These are phyloP conservation scores for Bocquillonia castaneifolia DNA, from an alignment of 441 rosid genomes.

Conservation along the genomic window DNA sequence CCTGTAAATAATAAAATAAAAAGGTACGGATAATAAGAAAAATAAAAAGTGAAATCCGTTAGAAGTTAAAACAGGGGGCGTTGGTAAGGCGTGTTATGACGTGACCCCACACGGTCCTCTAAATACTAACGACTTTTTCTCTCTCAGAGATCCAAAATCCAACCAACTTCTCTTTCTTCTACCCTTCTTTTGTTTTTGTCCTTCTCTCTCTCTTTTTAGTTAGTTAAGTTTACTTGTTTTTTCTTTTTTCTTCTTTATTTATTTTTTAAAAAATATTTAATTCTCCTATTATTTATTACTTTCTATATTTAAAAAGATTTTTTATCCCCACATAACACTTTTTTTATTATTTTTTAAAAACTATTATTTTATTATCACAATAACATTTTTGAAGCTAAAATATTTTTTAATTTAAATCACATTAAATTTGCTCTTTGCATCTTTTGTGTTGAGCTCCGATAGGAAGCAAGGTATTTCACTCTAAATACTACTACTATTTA, in stretches of 20 bases:
- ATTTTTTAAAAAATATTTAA: neutral
- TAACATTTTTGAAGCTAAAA: too few species aligned
- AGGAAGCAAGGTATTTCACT: neutral
- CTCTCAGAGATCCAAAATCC: slow-evolving; percentile 6
- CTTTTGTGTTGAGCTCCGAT: neutral
- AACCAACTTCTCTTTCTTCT: neutral
- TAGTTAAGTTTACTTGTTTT: too few species aligned
- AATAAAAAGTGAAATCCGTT: too few species aligned
- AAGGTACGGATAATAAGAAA: too few species aligned
- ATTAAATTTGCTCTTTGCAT: too few species aligned
- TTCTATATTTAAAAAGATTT: neutral
- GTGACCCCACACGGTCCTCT: neutral
- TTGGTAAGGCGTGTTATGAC: neutral
- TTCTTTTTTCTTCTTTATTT: neutral
- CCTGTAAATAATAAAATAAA: too few species aligned
- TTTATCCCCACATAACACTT: too few species aligned
- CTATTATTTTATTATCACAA: too few species aligned
- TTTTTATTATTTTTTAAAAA: too few species aligned
- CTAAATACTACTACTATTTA: neutral
- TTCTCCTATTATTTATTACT: neutral
- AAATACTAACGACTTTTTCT: slow-evolving; percentile 12
- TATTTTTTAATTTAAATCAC: too few species aligned
- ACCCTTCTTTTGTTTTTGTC: neutral
- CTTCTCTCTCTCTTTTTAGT: neutral
- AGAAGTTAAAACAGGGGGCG: slow-evolving; percentile 7